Evolutionary conservation across 176 grass and related monocot genomes (phyloP).

Genomic region (bread wheat (Triticum aestivum)): DNA sequence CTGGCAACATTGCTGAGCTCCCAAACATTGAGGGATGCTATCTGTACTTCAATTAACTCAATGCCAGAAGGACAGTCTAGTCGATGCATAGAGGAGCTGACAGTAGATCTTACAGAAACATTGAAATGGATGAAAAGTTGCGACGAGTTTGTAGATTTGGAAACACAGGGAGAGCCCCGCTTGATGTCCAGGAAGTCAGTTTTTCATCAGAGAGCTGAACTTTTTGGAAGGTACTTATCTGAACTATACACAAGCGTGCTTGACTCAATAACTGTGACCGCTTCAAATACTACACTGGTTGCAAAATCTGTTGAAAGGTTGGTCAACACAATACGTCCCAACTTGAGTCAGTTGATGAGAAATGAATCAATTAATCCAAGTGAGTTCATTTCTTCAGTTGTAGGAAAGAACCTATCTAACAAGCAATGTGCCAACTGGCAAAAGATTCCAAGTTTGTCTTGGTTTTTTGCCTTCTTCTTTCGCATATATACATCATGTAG

Average conservation of each 20-base stretch:
- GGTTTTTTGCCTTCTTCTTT: slow-evolving; percentile 69
- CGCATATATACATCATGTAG: slow-evolving; percentile 69
- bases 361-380: slow-evolving; percentile 48
- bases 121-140: slow-evolving; percentile 66
- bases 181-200: slow-evolving; percentile 29
- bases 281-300: slow-evolving; percentile 72
- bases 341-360: slow-evolving; percentile 64
- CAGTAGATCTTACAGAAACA: slow-evolving; percentile 58
- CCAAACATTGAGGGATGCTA: slow-evolving; percentile 48
- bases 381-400: slow-evolving; percentile 48
- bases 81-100: slow-evolving; percentile 75
- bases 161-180: slow-evolving; percentile 10
- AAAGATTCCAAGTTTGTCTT: slow-evolving; percentile 48
- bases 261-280: slow-evolving; percentile 66
- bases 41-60: slow-evolving; percentile 68
- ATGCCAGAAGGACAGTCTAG: slow-evolving; percentile 89
- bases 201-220: slow-evolving; percentile 52
- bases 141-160: slow-evolving; percentile 31
- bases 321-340: slow-evolving; percentile 52
- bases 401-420: slow-evolving; percentile 32
- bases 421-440: slow-evolving; percentile 40
- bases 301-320: slow-evolving; percentile 83
- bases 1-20: slow-evolving; percentile 57
- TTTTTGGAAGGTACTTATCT: slow-evolving; percentile 77
- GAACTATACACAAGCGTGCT: slow-evolving; percentile 69